A percentile compares a stretch with the other conserved stretches of the same genome.
phyloP scores from a whole-genome alignment of 306 rosid genomes.

The Corylus heterophylla region DNA sequence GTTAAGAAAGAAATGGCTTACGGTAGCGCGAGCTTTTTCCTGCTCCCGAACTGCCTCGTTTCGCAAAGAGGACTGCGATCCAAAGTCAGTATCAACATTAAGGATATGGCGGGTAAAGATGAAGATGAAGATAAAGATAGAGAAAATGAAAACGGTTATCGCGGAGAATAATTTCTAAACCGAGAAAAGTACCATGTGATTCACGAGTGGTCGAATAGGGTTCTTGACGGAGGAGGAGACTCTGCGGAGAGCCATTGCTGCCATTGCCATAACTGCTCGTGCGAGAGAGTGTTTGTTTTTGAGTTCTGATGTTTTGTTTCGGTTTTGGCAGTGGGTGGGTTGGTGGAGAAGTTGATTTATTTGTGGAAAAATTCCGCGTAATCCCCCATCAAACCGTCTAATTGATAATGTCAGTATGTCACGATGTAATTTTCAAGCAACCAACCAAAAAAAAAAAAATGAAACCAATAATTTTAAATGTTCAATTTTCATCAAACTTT shows the following conservation, averaged over 20 bases:
- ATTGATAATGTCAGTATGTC: too few relatives aligned
- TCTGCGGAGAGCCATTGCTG: slow-evolving; percentile 76
- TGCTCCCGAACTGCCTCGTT: slow-evolving; percentile 43
- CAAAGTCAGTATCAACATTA: not conserved
- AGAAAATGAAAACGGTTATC: not conserved
- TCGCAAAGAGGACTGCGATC: slow-evolving; percentile 64
- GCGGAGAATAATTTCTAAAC: not conserved
- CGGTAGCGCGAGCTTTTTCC: slow-evolving; percentile 56
- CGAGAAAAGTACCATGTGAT: slow-evolving; percentile 44
- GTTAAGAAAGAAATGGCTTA: slow-evolving; percentile 32
- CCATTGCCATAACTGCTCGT: slow-evolving; percentile 27
- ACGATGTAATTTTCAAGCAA: too few relatives aligned
- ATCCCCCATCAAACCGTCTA: too few relatives aligned
- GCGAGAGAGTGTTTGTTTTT: not conserved
- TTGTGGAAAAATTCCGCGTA: too few relatives aligned
- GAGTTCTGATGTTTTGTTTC: not conserved
- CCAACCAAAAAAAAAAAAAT: too few relatives aligned
- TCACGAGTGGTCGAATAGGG: slow-evolving; percentile 34
- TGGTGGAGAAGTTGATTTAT: not conserved
- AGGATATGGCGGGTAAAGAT: not conserved
- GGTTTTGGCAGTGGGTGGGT: not conserved
- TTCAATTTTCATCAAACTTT: too few relatives aligned
- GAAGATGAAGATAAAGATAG: not conserved
- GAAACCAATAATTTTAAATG: too few relatives aligned
- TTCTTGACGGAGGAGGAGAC: slow-evolving; percentile 49